Evolutionary conservation across 2,329 filamentous ascomycete species (phyloP), one percentile per base, ranked within the genome.

Genomic region (Fusarium proliferatum): DNA sequence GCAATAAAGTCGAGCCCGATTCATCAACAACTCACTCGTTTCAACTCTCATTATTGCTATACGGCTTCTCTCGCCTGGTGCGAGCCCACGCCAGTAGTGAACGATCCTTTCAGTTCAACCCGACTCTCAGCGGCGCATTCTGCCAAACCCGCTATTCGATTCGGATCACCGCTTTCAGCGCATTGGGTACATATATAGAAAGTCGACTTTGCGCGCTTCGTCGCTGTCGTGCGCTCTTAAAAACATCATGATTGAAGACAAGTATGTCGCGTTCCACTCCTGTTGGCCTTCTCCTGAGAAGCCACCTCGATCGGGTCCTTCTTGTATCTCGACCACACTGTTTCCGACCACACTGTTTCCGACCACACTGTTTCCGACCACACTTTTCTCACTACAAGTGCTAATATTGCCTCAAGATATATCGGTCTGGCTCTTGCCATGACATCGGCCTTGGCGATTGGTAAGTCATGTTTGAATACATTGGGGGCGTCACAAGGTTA

Each of bases 351-450:
- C 48, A 52, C 55, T 43, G 45, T 39, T 41, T 45, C 41, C 48
- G 52, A 49, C 42, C 33, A 26, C 48, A 52, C 55, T 43, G 45
- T 39, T 41, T 45, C 41, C 48, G 52, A 49, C 42, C 33, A 26
- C 48, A 52, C 55, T 43, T 42, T 39, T 41, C 48, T 41, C 23
- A 30, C 21, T 43, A 45, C 58, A 43, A 43, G 48, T 60, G 69
- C 76, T 78, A 57, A 79, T 71, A 48, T 53, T 58, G 30, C 36
- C 48, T 58, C 36, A 71, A 94, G 93, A 86, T 95, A 94, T 80
- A 90, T 95, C 79, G 93, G 93, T 80, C 86, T 95, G 84, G 90
- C 89, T 69, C 84, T 95, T 83, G 93, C 93, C 87, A 91, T 95
- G 81, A 87, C 88, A 70, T 93, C 92, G 42, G 93, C 92, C 77